These are phyloP conservation scores for Penicillium malachiteum DNA, from an alignment of 495 filamentous ascomycete genomes.

Conservation along the genomic window DNA sequence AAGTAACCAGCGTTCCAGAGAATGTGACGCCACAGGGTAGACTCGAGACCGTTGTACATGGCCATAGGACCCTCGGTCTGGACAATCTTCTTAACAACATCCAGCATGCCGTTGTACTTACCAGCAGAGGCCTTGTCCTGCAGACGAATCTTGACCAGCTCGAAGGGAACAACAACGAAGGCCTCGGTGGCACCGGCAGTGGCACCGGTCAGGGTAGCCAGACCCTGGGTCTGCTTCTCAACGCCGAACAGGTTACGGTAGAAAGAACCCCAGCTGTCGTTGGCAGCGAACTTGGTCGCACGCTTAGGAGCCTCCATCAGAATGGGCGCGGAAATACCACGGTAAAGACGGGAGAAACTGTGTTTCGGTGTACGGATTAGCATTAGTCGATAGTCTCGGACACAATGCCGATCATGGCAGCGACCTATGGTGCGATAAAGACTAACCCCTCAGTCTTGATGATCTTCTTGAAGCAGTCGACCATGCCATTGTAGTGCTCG, in stretches of 20 bases:
- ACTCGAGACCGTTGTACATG: slow-evolving; percentile 95
- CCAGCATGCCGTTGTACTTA: slow-evolving; percentile 92
- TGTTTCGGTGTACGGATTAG: not conserved
- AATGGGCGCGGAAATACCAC: slow-evolving; percentile 93
- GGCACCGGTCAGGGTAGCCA: slow-evolving; percentile 89
- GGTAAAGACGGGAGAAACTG: slow-evolving; percentile 86
- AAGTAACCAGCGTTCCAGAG: slow-evolving; percentile 99
- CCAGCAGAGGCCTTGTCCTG: slow-evolving; percentile 93
- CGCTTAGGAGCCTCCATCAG: slow-evolving; percentile 99
- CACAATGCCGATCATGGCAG: not conserved
- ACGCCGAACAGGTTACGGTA: slow-evolving; percentile 82
- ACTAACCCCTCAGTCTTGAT: slow-evolving; percentile 86
- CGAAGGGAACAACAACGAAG: slow-evolving; percentile 93
- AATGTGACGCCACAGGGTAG: slow-evolving; percentile 94
- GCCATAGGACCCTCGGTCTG: slow-evolving; percentile 80
- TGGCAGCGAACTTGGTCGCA: slow-evolving; percentile 97
- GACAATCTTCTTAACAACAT: slow-evolving; percentile 83
- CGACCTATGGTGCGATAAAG: not conserved
- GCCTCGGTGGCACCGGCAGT: slow-evolving; percentile 93
- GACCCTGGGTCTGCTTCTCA: slow-evolving; percentile 81
- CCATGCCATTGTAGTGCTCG: slow-evolving; percentile 90
- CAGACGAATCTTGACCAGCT: slow-evolving; percentile 93
- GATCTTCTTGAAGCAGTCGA: slow-evolving; percentile 97
- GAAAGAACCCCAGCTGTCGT: slow-evolving; percentile 94
- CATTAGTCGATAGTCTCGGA: not conserved